phyloP scores from a whole-genome alignment of 192 early-diverging fungal genomes.

The Gamsiella multidivaricata region DNA sequence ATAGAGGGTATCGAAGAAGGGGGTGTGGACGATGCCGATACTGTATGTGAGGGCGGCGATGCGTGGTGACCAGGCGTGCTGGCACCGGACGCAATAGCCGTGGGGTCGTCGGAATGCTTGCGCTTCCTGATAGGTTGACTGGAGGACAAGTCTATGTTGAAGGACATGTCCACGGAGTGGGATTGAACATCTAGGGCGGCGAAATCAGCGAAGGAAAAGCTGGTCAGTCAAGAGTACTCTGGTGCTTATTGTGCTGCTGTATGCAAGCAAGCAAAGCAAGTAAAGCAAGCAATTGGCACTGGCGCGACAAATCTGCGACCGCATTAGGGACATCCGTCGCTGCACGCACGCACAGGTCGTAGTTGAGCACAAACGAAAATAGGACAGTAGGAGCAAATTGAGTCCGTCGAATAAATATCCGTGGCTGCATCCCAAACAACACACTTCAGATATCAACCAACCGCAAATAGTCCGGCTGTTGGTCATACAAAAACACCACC shows the following conservation, averaged over 20 bases:
- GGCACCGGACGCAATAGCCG: conserved; percentile 17
- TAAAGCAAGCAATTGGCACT: too few species aligned
- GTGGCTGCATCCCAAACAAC: conserved; percentile 4
- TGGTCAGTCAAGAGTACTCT: conserved; percentile 4
- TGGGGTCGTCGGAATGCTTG: conserved; percentile 25
- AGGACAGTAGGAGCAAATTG: background rate
- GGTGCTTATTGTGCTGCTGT: too few species aligned
- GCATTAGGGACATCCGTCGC: background rate
- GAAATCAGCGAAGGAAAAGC: background rate
- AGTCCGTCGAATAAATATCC: conserved; percentile 7
- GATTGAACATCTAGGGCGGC: conserved; percentile 9
- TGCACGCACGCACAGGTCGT: background rate
- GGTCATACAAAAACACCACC: too few species aligned
- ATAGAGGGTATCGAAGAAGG: conserved; percentile 24
- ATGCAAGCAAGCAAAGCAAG: too few species aligned
- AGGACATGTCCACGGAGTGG: conserved; percentile 7
- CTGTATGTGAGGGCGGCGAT: conserved; percentile 14
- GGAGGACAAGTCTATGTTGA: conserved; percentile 2
- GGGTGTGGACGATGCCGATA: conserved; percentile 8
- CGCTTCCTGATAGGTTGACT: conserved; percentile 17
- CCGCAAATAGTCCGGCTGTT: too few species aligned
- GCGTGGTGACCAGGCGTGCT: conserved; percentile 27
- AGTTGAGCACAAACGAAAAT: background rate
- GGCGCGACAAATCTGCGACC: background rate
- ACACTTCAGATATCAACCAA: background rate